phyloP scores from a whole-genome alignment of 139 green algal genomes.

The Eudorina sp. region DNA sequence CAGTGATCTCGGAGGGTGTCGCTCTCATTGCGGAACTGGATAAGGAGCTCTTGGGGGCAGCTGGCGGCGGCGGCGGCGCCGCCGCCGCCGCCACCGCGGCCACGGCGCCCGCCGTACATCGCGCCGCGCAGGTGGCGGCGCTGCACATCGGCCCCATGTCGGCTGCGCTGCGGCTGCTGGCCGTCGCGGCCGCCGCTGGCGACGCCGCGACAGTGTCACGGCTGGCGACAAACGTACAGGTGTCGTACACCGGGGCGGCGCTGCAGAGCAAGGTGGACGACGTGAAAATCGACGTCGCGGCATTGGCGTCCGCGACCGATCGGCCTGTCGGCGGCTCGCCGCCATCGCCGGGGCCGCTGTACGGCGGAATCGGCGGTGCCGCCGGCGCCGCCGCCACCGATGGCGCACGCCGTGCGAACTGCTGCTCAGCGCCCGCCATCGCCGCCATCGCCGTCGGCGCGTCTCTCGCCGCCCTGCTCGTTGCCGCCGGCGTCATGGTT shows the following conservation, averaged over 20 bases:
- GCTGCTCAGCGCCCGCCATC: not conserved
- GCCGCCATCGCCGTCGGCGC: not conserved
- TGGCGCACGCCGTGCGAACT: not conserved
- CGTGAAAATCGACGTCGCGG: not conserved
- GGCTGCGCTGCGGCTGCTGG: not conserved
- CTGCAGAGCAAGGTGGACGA: not conserved
- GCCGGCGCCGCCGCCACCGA: not conserved
- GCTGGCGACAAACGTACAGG: not conserved
- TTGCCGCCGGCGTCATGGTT: not conserved
- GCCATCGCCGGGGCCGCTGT: not conserved
- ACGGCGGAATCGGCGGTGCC: not conserved
- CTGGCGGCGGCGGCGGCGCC: not conserved
- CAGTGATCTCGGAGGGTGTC: not conserved
- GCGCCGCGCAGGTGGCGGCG: constrained; percentile 9
- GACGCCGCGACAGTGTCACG: not conserved
- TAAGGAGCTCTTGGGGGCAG: not conserved
- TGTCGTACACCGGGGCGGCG: not conserved
- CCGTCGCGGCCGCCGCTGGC: not conserved
- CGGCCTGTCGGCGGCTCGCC: not conserved
- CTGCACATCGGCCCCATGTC: not conserved
- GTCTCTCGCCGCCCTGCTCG: not conserved
- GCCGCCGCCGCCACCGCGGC: not conserved
- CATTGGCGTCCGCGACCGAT: not conserved
- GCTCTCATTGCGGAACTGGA: not conserved
- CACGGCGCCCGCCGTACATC: too few species aligned